Percentiles rank a stretch among this genome's conserved stretches.
Conservation (phyloP, 1,284 basidiomycete genomes). For the Austropuccinia psidii region DNA sequence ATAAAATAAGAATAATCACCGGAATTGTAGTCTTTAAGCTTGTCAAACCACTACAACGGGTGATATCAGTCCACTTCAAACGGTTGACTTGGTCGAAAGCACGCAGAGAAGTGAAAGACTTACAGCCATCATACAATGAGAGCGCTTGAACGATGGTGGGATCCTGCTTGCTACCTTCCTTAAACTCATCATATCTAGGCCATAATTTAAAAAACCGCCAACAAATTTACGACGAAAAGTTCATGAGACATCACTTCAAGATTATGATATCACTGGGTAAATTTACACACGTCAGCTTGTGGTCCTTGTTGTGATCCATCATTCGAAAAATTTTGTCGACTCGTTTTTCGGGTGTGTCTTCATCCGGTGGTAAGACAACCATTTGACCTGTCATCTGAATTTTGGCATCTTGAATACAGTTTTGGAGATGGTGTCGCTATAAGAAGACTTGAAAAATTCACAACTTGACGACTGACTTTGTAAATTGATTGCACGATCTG, state of each 20-base stretch:
- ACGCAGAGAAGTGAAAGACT: no score
- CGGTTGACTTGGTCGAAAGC: no score
- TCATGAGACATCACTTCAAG: no score
- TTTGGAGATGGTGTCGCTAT: conserved; percentile 58
- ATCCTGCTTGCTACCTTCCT: conserved; percentile 92
- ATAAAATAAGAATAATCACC: no score
- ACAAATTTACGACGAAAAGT: no score
- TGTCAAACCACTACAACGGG: no score
- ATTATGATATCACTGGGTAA: conserved; percentile 49
- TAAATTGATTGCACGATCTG: conserved; percentile 93
- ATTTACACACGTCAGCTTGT: conserved; percentile 37
- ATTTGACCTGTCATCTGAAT: conserved; percentile 65
- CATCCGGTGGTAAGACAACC: conserved; percentile 94
- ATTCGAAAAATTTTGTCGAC: conserved; percentile 65
- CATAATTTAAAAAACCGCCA: background rate
- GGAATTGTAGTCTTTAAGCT: no score
- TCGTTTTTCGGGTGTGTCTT: conserved; percentile 98
- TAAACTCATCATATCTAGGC: conserved; percentile 68
- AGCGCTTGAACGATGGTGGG: conserved; percentile 89
- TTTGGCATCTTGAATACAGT: background rate
- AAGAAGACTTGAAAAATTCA: background rate
- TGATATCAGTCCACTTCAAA: no score
- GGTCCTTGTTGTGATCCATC: conserved; percentile 44
- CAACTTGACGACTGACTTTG: conserved; percentile 58
- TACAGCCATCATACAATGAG: conserved; percentile 35